Conservation (phyloP, 1,284 basidiomycete genomes). For the Rhodotorula sp. region DNA sequence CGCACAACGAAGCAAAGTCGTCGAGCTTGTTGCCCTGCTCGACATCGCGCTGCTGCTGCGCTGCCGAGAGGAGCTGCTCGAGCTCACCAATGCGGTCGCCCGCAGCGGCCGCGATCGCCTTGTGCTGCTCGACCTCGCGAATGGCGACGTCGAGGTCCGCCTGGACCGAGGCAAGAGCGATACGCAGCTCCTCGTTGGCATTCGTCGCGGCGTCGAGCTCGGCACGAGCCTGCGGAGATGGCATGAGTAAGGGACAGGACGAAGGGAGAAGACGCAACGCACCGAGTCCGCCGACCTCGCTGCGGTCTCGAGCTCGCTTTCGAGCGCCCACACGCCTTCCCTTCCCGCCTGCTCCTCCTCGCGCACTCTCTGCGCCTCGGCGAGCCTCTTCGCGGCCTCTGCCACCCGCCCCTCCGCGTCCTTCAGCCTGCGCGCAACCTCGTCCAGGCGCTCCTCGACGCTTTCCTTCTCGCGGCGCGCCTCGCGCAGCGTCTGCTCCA, state of each 20-base stretch:
- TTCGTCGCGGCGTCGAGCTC: conserved; percentile 1
- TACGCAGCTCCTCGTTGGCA: conserved; percentile 11
- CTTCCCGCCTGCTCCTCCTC: conserved; percentile 4
- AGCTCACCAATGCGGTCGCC: conserved; percentile 8
- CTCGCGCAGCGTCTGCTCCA: conserved; percentile 11
- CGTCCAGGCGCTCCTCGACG: conserved; percentile 14
- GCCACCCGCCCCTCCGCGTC: not conserved
- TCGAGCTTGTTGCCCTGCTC: not conserved
- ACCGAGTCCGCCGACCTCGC: conserved; percentile 3
- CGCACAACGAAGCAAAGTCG: conserved; percentile 23
- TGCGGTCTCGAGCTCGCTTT: conserved; percentile 12
- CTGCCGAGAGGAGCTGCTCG: conserved; percentile 1
- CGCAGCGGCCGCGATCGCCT: not conserved
- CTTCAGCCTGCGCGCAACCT: conserved; percentile 6
- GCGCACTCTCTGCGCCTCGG: not conserved
- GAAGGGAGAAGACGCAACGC: not conserved
- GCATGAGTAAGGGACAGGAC: not conserved
- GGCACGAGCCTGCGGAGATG: conserved; percentile 4
- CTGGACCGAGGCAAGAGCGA: conserved; percentile 7
- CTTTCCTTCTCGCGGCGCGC: conserved; percentile 8
- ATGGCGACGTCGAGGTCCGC: conserved; percentile 8
- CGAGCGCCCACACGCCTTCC: conserved; percentile 19
- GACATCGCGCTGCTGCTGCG: not conserved
- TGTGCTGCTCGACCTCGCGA: conserved; percentile 8
- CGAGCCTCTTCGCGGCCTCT: not conserved